Conservation (phyloP, 2,329 filamentous ascomycete species). For the Didymella exigua region DNA sequence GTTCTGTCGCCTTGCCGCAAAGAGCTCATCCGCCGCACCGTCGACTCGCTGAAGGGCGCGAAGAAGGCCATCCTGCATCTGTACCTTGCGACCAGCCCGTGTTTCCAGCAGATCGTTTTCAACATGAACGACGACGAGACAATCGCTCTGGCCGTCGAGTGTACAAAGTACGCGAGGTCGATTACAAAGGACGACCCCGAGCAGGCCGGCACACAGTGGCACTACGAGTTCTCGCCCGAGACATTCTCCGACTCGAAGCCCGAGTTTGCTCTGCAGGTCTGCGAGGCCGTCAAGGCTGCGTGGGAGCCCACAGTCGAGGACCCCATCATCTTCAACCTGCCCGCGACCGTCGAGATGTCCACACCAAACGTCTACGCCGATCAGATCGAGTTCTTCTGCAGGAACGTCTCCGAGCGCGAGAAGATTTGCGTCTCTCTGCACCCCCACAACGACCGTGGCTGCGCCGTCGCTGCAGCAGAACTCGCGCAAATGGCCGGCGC, state of each 20-base stretch:
- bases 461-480: slow-evolving; percentile 86
- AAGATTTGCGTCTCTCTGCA: slow-evolving; percentile 90
- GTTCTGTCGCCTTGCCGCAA: slow-evolving; percentile 90
- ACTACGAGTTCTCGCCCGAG: slow-evolving; percentile 84
- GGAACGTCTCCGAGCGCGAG: slow-evolving; percentile 79
- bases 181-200: slow-evolving; percentile 81
- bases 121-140: slow-evolving; percentile 82
- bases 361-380: slow-evolving; percentile 97
- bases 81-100: slow-evolving; percentile 94
- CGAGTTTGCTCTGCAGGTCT: slow-evolving; percentile 82
- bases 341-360: slow-evolving; percentile 92
- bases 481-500: slow-evolving; percentile 96
- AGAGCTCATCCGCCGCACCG: slow-evolving; percentile 86
- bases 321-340: slow-evolving; percentile 95
- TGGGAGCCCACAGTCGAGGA: slow-evolving; percentile 82
- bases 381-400: slow-evolving; percentile 94
- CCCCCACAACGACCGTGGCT: slow-evolving; percentile 93
- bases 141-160: slow-evolving; percentile 80
- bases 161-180: slow-evolving; percentile 82
- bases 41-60: slow-evolving; percentile 84
- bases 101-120: slow-evolving; percentile 92
- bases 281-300: slow-evolving; percentile 89
- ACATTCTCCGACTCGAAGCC: slow-evolving; percentile 88
- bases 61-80: slow-evolving; percentile 96
- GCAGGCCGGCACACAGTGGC: slow-evolving; percentile 67